phyloP scores from a whole-genome alignment of 2,329 filamentous ascomycete genomes.

The Penicillium sp. region DNA sequence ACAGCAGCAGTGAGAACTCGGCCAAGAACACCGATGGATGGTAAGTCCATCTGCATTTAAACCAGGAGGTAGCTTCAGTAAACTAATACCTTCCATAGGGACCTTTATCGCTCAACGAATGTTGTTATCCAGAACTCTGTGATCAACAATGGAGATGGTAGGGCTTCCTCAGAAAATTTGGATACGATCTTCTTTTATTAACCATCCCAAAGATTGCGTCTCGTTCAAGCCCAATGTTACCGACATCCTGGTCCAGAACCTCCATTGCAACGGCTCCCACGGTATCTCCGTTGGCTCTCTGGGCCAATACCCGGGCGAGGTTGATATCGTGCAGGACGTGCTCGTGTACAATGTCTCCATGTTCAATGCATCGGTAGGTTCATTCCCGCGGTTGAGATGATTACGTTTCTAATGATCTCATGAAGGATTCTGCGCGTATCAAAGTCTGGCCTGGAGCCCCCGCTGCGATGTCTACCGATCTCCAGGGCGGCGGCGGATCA shows the following conservation, averaged over 20 bases:
- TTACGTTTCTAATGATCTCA: constrained; percentile 34
- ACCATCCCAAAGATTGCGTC: constrained; percentile 55
- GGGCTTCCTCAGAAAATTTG: neutral
- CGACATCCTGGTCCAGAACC: constrained; percentile 64
- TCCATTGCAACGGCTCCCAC: constrained; percentile 67
- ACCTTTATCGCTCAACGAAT: constrained; percentile 54
- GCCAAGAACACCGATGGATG: constrained; percentile 66
- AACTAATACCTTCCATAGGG: constrained; percentile 18
- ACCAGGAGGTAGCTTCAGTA: neutral
- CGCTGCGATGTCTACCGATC: constrained; percentile 56
- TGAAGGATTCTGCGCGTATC: constrained; percentile 64
- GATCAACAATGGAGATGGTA: constrained; percentile 62
- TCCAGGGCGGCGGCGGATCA: constrained; percentile 63
- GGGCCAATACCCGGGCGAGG: constrained; percentile 62
- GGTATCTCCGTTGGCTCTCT: constrained; percentile 71
- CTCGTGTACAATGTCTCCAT: constrained; percentile 61
- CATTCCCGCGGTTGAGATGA: constrained; percentile 32
- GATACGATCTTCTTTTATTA: neutral
- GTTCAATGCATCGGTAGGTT: constrained; percentile 50
- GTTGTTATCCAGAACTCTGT: constrained; percentile 66
- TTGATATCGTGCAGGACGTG: constrained; percentile 68
- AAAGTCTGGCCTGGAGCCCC: constrained; percentile 67
- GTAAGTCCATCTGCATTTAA: constrained; percentile 12
- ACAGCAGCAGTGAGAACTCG: constrained; percentile 50
- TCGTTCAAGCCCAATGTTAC: constrained; percentile 73